Evolutionary conservation across 495 filamentous ascomycete species (phyloP).

Genomic region (Podospora anserina): DNA sequence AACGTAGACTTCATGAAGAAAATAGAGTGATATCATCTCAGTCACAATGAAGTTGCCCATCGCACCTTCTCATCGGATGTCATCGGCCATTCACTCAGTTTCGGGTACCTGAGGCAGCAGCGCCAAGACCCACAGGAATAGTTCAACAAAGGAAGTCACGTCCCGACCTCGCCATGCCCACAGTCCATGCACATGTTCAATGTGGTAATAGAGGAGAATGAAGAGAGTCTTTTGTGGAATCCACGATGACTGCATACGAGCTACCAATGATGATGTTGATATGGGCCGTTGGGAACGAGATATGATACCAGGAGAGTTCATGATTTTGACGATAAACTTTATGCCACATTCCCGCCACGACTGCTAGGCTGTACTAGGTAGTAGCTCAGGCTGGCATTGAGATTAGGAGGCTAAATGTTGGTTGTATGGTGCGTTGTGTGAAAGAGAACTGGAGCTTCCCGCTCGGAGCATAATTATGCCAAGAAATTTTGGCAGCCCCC

Average conservation of each 20-base stretch:
- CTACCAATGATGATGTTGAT: too few relatives aligned
- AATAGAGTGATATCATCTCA: not conserved
- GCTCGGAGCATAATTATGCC: not conserved
- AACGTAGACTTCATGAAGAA: not conserved
- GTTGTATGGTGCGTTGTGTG: not conserved
- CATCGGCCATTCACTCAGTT: not conserved
- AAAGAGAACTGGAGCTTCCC: not conserved
- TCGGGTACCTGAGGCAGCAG: not conserved
- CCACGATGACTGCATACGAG: not conserved
- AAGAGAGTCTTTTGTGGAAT: not conserved
- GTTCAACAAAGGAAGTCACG: not conserved
- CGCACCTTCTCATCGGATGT: not conserved
- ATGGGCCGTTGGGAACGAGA: too few relatives aligned
- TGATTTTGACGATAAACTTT: not conserved
- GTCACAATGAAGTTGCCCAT: not conserved
- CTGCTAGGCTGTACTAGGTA: not conserved
- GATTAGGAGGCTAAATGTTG: not conserved
- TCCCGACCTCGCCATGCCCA: not conserved
- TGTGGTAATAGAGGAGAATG: not conserved
- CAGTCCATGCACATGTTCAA: not conserved
- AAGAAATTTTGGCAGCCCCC: conserved; percentile 2
- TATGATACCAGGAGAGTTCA: too few relatives aligned
- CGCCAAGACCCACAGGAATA: not conserved
- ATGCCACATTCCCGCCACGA: not conserved
- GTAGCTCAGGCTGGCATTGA: not conserved